Conservation (phyloP, 805 yeast species). For the Zygotorulaspora chibaensis region DNA sequence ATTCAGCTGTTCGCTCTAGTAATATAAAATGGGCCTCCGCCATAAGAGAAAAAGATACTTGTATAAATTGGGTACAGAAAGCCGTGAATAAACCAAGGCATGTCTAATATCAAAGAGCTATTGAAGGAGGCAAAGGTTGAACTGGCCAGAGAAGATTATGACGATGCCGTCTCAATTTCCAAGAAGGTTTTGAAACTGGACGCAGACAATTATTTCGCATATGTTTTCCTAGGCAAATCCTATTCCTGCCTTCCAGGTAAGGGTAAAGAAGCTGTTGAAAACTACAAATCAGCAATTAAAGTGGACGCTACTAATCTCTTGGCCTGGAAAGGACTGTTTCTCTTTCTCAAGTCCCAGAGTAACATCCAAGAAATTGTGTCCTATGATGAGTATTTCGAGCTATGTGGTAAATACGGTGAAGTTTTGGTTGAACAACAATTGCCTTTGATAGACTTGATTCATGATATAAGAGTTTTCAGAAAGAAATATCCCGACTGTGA, state of each 20-base stretch:
- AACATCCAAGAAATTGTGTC: slow-evolving; percentile 36
- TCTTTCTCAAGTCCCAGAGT: slow-evolving; percentile 34
- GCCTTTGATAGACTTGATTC: slow-evolving; percentile 45
- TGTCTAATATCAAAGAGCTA: slow-evolving; percentile 35
- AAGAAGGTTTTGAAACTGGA: slow-evolving; percentile 55
- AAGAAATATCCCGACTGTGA: slow-evolving; percentile 38
- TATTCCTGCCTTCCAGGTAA: slow-evolving; percentile 43
- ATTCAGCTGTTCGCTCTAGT: background rate
- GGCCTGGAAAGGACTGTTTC: slow-evolving; percentile 81
- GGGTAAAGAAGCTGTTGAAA: slow-evolving; percentile 17
- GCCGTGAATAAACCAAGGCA: slow-evolving; percentile 7
- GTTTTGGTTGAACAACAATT: slow-evolving; percentile 41
- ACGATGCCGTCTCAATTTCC: slow-evolving; percentile 53
- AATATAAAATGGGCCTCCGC: background rate
- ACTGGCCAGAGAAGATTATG: slow-evolving; percentile 54
- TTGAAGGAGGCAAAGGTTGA: slow-evolving; percentile 50
- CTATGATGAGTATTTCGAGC: slow-evolving; percentile 41
- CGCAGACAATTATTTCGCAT: slow-evolving; percentile 57
- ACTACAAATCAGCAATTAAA: slow-evolving; percentile 48
- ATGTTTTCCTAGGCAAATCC: slow-evolving; percentile 69
- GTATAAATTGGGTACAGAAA: background rate
- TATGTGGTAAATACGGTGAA: slow-evolving; percentile 43
- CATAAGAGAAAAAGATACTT: background rate
- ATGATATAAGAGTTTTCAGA: slow-evolving; percentile 45
- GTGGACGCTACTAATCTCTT: slow-evolving; percentile 48